Evolutionary conservation across 2,329 filamentous ascomycete genomes (phyloP), one percentile per base, ranked within the genome.

Genomic region (Berkeleyomyces rouxiae): DNA sequence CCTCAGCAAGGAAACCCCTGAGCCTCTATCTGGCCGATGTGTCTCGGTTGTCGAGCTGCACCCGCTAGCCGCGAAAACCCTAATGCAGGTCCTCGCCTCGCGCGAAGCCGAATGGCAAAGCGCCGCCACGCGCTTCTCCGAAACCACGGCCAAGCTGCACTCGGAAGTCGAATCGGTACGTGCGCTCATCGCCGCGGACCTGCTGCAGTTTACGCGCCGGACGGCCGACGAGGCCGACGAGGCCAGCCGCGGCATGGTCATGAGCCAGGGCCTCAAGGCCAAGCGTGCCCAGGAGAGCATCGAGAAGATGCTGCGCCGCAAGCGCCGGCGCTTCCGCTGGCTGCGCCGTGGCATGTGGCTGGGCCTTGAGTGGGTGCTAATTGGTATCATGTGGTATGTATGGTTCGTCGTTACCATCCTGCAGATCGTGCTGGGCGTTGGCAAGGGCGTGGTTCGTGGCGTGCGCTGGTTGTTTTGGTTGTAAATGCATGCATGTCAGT

Each of bases 351-450:
- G 84, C 0, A 85, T 89, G 11, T 97, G 90, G 81, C 83, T 90
- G 62, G 74, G 86, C 23, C 82, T 96, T 13, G 92, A 97, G 76
- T 96, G 90, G 90, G 76, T 83, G 59, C 79, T 97, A 16, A 83
- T 97, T 46, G 88, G 87, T 3, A 82, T 95, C 68, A 89, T 97
- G 84, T 96, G 93, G 90, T 90, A 87, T 73, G 85, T 95, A 13
- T 97, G 92, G 90, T 82, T 95, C 64, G 77, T 95, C 42, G 91
- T 96, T 33, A 87, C 90, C 71, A 77, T 92, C 33, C 77, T 87
- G 60, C 82, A 88, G 65, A 72, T 88, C 11, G 74, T 87, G 43
- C 75, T 84, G 65, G 83, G 84, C 9, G 68, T 86, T 1, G 79
- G 85, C 53, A 80, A 80, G 55, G 84, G 83, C 2, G 69, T 82